Base-by-base conservation (phyloP, 2,329 filamentous ascomycete genomes). In the Hypoxylon sp. region DNA sequence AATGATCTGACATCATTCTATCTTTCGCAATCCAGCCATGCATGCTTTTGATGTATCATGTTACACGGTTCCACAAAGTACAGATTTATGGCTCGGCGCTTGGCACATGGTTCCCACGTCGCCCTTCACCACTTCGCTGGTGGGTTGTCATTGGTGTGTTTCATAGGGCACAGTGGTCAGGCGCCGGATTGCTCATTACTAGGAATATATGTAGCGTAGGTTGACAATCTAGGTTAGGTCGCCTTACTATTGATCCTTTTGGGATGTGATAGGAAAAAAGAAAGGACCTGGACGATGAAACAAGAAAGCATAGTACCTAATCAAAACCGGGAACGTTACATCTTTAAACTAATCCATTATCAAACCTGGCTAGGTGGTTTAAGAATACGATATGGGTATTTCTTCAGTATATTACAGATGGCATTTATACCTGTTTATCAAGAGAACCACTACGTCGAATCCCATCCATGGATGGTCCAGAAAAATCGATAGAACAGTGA, bases 11-110 rank as follows among this genome's bases (percentile, higher is more conserved):
- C 32, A 58, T 45, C 19, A 36, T 32, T 36, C 13, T 52, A 17
- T 34, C 23, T 17, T 13, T 52, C 14, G 36, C 21, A 45, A 32
- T 23, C 32, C 36, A 17, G 19, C n/a, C 34, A n/a, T n/a, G n/a
- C 51, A n/a, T 23, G 36, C 17, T 17, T 21, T 32, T 25, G 19
- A 34, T 38, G 28, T 30, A 9, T 30, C 28, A 30, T 30, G 43
- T 52, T 50, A 41, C 53, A 49, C 41, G 30, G 43, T 63, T 52
- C 65, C 64, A 63, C 23, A 13, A 3, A 38, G 28, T 10, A 10
- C n/a, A 19, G 5, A 38, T 45, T 3, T 48, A 14, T 50, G 58
- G 63, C 45, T 62, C 49, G 19, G 53, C 17, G 38, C 60, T 36
- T 34, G 58, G 46, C 34, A 28, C 52, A 21, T 28, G 32, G 25